These are phyloP conservation scores for Rhizoctonia solani DNA, from an alignment of 1,284 basidiomycete species.

Conservation along the genomic window DNA sequence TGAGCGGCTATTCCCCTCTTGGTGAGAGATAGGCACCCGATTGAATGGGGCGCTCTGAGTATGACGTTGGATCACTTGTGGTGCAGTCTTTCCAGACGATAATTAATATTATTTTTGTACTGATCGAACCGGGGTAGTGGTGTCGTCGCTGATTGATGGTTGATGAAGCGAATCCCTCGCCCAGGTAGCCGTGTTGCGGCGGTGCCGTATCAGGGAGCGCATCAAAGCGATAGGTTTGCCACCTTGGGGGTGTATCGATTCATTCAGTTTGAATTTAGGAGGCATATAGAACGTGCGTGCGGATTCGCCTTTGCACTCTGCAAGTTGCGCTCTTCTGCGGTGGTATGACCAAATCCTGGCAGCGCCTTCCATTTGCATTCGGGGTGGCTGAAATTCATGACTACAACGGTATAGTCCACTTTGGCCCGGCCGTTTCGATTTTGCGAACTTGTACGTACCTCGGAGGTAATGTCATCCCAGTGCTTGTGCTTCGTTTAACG, in stretches of 20 bases:
- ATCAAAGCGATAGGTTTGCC: too few relatives aligned
- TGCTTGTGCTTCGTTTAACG: too few relatives aligned
- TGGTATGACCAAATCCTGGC: too few relatives aligned
- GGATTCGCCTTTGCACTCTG: too few relatives aligned
- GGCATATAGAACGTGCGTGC: background rate
- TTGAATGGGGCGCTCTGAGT: background rate
- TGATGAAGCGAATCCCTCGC: background rate
- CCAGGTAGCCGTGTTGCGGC: slow-evolving; percentile 3
- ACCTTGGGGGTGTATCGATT: background rate
- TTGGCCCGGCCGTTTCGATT: too few relatives aligned
- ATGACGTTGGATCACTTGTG: background rate
- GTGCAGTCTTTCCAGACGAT: background rate
- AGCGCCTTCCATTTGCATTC: too few relatives aligned
- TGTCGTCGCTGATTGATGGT: background rate
- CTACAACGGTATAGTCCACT: too few relatives aligned
- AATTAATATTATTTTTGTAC: background rate
- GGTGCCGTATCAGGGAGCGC: background rate
- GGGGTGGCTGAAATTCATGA: too few relatives aligned
- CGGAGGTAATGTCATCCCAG: too few relatives aligned
- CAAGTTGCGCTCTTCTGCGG: too few relatives aligned
- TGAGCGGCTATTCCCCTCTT: background rate
- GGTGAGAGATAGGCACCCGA: background rate
- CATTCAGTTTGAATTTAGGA: background rate
- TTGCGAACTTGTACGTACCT: too few relatives aligned
- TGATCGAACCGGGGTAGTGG: slow-evolving; percentile 5